Evolutionary conservation across 306 rosid species (phyloP).

Genomic region (Glycine soja): DNA sequence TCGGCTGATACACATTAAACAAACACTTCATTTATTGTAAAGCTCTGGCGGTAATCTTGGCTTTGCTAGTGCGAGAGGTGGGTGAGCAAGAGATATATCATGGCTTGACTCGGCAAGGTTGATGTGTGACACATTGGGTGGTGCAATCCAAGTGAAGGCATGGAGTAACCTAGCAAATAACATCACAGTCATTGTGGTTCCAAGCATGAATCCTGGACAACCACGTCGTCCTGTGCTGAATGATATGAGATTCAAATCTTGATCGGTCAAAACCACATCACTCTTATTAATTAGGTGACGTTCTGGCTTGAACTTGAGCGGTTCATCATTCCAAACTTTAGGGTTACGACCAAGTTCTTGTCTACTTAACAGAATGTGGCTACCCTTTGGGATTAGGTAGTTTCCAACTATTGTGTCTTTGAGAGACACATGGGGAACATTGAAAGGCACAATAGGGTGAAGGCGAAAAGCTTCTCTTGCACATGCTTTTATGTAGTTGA

Average conservation of each 20-base stretch:
- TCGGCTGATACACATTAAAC: too few relatives aligned
- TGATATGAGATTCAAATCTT: conserved; percentile 30
- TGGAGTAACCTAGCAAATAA: conserved; percentile 5
- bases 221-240: conserved; percentile 42
- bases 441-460: conserved; percentile 51
- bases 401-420: conserved; percentile 46
- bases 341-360: conserved; percentile 44
- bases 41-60: not conserved
- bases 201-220: conserved; percentile 29
- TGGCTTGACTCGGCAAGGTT: not conserved
- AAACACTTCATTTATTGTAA: not conserved
- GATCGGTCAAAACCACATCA: conserved; percentile 28
- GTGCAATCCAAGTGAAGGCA: not conserved
- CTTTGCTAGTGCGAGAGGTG: not conserved
- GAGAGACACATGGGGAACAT: conserved; percentile 42
- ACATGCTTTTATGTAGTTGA: conserved; percentile 46
- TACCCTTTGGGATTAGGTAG: conserved; percentile 58
- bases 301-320: conserved; percentile 48
- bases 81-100: not conserved
- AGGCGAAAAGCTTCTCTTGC: conserved; percentile 39
- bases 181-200: conserved; percentile 29
- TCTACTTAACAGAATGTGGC: conserved; percentile 51
- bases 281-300: conserved; percentile 36
- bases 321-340: conserved; percentile 44
- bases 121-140: not conserved